Conservation (phyloP, 345 rosid genomes). For the Populus ilicifolia region DNA sequence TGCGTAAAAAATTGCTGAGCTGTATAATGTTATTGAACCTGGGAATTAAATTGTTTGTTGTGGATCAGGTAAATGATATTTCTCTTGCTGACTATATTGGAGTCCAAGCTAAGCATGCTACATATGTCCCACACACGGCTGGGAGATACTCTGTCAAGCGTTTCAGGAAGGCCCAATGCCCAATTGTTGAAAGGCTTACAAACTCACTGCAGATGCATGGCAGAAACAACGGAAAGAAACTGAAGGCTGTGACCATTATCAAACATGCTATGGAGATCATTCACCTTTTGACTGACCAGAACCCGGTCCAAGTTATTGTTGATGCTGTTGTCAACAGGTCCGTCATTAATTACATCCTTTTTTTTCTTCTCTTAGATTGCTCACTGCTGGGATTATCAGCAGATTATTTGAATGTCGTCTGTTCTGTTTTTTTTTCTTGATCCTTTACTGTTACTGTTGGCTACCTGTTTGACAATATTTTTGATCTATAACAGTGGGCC, state of each 20-base stretch:
- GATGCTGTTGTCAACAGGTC: slow-evolving; percentile 93
- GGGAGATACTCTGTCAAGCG: slow-evolving; percentile 92
- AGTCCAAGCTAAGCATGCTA: slow-evolving; percentile 69
- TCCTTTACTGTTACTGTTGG: background rate
- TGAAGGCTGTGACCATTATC: slow-evolving; percentile 81
- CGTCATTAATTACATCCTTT: background rate
- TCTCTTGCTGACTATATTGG: slow-evolving; percentile 74
- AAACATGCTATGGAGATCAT: slow-evolving; percentile 95
- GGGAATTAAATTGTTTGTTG: background rate
- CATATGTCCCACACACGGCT: slow-evolving; percentile 90
- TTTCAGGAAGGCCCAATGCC: slow-evolving; percentile 96
- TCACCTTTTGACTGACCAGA: slow-evolving; percentile 67
- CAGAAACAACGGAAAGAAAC: slow-evolving; percentile 83
- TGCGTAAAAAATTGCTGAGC: background rate
- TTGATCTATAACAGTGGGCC: slow-evolving; percentile 59
- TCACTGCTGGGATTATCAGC: background rate
- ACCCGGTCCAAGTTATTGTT: slow-evolving; percentile 88
- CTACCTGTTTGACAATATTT: background rate
- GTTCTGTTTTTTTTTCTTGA: no score
- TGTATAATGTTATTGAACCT: background rate
- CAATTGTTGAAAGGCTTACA: slow-evolving; percentile 87
- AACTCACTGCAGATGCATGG: slow-evolving; percentile 98
- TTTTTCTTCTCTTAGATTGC: background rate
- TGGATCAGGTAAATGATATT: slow-evolving; percentile 58
- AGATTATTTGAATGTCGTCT: background rate